Evolutionary conservation across 1,284 basidiomycete species (phyloP).

Genomic region (Macrocystidia cucumis): DNA sequence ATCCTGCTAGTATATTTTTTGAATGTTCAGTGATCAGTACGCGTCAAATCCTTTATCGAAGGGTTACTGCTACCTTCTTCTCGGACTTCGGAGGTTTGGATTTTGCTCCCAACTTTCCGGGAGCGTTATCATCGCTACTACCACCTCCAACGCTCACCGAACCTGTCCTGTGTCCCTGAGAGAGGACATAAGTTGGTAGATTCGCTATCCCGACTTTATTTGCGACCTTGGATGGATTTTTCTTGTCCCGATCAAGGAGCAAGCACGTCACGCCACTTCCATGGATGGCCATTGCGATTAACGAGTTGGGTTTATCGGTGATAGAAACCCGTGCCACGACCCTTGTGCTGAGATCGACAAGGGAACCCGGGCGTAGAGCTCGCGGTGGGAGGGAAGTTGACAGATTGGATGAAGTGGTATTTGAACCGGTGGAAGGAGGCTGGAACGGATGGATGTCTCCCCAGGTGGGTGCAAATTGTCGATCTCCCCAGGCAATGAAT

Average conservation of each 20-base stretch:
- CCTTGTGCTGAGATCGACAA: constrained; percentile 12
- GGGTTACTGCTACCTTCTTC: too few relatives aligned
- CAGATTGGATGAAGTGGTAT: too few relatives aligned
- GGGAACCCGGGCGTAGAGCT: constrained; percentile 3
- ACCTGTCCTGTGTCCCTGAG: not conserved
- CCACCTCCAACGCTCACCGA: not conserved
- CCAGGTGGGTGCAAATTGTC: constrained; percentile 12
- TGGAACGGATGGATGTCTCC: too few relatives aligned
- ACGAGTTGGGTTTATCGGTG: constrained; percentile 10
- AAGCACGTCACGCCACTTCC: constrained; percentile 15
- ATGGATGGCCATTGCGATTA: constrained; percentile 14
- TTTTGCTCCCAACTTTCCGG: too few relatives aligned
- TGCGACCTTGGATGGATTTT: too few relatives aligned
- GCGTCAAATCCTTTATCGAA: too few relatives aligned
- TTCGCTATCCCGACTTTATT: not conserved
- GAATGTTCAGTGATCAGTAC: too few relatives aligned
- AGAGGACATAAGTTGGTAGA: not conserved
- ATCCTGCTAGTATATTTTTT: too few relatives aligned
- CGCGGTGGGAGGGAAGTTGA: not conserved
- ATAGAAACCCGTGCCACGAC: constrained; percentile 9
- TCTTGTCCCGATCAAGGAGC: constrained; percentile 13
- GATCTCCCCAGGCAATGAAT: constrained; percentile 8
- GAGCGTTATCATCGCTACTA: too few relatives aligned
- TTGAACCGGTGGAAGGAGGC: too few relatives aligned
- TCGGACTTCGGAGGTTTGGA: too few relatives aligned